Evolutionary conservation across 2,329 filamentous ascomycete genomes (phyloP), one percentile per base, ranked within the genome.

Genomic region (Chaetomiaceae sp.): DNA sequence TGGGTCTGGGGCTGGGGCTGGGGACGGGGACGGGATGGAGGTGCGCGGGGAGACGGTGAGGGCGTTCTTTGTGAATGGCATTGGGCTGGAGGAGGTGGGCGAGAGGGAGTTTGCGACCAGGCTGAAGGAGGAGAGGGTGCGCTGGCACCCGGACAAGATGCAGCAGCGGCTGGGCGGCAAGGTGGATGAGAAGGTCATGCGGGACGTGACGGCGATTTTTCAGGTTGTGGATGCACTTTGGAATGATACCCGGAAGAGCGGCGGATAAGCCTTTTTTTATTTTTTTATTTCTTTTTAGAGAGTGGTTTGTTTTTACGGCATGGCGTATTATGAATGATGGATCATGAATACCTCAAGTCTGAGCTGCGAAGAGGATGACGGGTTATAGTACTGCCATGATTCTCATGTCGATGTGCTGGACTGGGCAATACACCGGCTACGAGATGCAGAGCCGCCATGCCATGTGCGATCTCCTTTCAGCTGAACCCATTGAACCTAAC

Each of bases 91-190:
- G 25, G 70, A 73, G 2, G 62, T 74, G 2, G 75, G 75, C 18
- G 73, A 76, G 61, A 70, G 65, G 53, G 71, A 72, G 9, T 75
- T 77, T 46, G 66, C 75, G 18, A 69, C 73, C 7, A 72, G 69
- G 53, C 75, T 97, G 48, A 96, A 95, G 70, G 74, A 82, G 5
- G 94, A 99, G 73, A 82, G 94, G 47, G 85, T 97, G 16, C 79
- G 90, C 14, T 99, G 94, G 94, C 94, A 99, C 73, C 94, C 94
- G 4, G 94, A 99, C 72, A 99, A 97, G 75, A 87, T 97, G 51
- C 90, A 96, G 74, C 94, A 96, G 72, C 82, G 84, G 48, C 85
- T 95, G 55, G 89, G 90, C 3, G 82, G 80, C 0, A 73, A 81
- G 54, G 82, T 95, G 44, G 86, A 91, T 43, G 77, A 82, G 21